These are phyloP conservation scores for Ophiostoma montium DNA, from an alignment of 2,329 filamentous ascomycete species.

Conservation along the genomic window DNA sequence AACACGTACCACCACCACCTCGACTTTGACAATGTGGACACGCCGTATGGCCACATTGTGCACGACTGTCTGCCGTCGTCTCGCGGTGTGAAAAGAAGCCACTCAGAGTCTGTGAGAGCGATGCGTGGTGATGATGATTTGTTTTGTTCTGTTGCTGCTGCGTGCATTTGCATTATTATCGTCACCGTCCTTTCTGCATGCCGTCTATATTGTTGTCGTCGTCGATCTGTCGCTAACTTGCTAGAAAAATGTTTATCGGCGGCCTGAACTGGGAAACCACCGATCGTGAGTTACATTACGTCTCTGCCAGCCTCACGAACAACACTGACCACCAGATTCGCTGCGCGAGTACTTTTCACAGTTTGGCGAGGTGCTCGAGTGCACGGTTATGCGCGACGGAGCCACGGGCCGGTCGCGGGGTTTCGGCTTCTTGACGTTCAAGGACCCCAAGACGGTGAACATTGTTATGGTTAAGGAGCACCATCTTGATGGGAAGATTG, in stretches of 20 bases:
- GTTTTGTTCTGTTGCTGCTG: neutral
- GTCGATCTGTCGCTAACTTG: neutral
- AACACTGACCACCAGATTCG: constrained; percentile 51
- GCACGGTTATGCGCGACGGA: constrained; percentile 98
- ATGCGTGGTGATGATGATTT: no score
- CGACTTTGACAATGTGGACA: neutral
- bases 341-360: constrained; percentile 94
- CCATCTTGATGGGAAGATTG: constrained; percentile 94
- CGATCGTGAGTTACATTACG: constrained; percentile 11
- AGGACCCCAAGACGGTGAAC: constrained; percentile 93
- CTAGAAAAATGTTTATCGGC: constrained; percentile 99
- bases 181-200: neutral
- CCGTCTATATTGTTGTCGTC: neutral
- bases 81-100: neutral
- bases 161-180: neutral
- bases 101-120: neutral
- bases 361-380: constrained; percentile 93
- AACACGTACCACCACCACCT: neutral
- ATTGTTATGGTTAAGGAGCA: constrained; percentile 99
- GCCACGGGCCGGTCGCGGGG: constrained; percentile 86
- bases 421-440: constrained; percentile 96
- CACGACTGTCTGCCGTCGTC: neutral
- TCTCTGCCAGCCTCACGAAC: neutral
- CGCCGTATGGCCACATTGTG: neutral
- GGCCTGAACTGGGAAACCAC: constrained; percentile 98